Evolutionary conservation across 768 basidiomycete species (phyloP).

Genomic region (Tricholoma bakamatsutake): DNA sequence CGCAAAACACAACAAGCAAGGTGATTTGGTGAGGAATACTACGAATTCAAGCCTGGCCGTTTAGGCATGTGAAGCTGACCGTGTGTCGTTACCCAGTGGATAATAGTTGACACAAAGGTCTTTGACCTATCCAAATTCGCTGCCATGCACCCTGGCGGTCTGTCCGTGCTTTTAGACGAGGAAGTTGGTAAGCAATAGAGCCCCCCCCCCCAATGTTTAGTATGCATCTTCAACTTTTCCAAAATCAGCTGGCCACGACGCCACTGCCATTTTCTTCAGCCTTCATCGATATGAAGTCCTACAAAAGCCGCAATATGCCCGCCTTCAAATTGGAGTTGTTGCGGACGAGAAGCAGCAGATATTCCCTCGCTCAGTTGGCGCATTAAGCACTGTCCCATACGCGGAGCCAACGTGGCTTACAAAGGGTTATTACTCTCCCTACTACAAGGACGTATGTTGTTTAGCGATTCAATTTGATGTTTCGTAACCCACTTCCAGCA

Average conservation of each 20-base stretch:
- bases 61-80: not conserved
- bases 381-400: slow-evolving; percentile 74
- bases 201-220: no score
- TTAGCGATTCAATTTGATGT: slow-evolving; percentile 21
- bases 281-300: slow-evolving; percentile 87
- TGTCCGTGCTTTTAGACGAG: slow-evolving; percentile 66
- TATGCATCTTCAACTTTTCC: not conserved
- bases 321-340: slow-evolving; percentile 69
- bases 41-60: not conserved
- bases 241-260: slow-evolving; percentile 71
- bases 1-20: slow-evolving; percentile 65
- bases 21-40: slow-evolving; percentile 55
- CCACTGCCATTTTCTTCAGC: slow-evolving; percentile 82
- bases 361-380: slow-evolving; percentile 41
- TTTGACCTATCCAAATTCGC: slow-evolving; percentile 80
- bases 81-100: slow-evolving; percentile 45
- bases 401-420: slow-evolving; percentile 84
- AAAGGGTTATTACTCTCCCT: slow-evolving; percentile 63
- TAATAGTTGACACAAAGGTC: slow-evolving; percentile 58
- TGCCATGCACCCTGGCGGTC: slow-evolving; percentile 79
- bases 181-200: slow-evolving; percentile 55
- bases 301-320: slow-evolving; percentile 62
- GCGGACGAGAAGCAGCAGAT: slow-evolving; percentile 49
- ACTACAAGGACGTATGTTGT: slow-evolving; percentile 59
- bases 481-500: slow-evolving; percentile 29